A percentile compares a stretch with the other conserved stretches of the same genome.
phyloP scores from a whole-genome alignment of 257 asterid genomes.

The Solanum paucissectum region DNA sequence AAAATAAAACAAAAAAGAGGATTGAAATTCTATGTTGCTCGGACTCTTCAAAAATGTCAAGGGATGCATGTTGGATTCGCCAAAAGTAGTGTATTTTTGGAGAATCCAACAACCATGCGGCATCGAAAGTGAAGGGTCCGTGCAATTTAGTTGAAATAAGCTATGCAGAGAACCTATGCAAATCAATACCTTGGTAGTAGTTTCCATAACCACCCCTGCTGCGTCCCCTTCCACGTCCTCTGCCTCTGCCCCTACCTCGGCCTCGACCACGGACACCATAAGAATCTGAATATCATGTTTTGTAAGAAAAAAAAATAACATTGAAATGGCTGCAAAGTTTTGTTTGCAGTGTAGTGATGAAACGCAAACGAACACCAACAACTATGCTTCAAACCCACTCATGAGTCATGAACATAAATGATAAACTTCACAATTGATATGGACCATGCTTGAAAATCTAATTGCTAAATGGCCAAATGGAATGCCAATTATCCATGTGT shows the following conservation, averaged over 20 bases:
- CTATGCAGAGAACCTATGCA: neutral
- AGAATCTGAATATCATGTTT: constrained; percentile 7
- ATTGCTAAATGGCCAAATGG: neutral
- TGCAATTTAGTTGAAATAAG: neutral
- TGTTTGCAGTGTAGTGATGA: neutral
- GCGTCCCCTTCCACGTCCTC: constrained; percentile 21
- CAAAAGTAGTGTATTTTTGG: neutral
- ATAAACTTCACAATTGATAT: neutral
- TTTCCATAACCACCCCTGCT: constrained; percentile 28
- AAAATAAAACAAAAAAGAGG: neutral
- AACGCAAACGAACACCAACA: neutral
- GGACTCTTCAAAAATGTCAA: neutral
- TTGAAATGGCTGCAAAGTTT: neutral
- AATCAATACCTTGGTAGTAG: constrained; percentile 28
- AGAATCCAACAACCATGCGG: neutral
- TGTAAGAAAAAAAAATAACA: neutral
- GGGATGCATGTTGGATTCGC: neutral
- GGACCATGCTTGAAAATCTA: neutral
- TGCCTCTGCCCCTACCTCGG: constrained; percentile 18
- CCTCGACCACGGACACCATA: constrained; percentile 28
- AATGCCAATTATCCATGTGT: neutral
- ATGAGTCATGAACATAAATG: neutral
- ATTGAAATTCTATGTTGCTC: neutral
- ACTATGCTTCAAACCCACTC: neutral
- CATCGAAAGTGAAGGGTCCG: neutral